Conservation (phyloP, 169 alveolate genomes). For the Plasmodium coatneyi region DNA sequence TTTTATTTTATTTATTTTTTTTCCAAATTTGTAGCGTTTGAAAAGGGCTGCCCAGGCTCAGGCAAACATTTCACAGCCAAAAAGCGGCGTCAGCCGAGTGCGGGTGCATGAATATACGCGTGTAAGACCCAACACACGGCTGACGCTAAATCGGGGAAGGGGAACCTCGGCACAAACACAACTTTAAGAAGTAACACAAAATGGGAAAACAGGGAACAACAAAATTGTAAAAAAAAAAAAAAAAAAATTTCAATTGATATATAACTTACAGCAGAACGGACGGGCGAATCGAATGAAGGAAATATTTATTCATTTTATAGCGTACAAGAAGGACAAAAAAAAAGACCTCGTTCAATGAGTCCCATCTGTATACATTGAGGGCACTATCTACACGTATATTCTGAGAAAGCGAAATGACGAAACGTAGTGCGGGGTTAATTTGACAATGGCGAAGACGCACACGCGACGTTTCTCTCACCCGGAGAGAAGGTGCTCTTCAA, state of each 20-base stretch:
- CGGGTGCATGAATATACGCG: not conserved
- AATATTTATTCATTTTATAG: not conserved
- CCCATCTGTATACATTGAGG: not conserved
- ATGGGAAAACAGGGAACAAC: not conserved
- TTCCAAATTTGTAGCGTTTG: not conserved
- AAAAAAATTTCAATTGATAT: not conserved
- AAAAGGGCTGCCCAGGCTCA: not conserved
- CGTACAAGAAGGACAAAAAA: not conserved
- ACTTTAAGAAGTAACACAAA: not conserved
- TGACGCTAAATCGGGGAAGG: not conserved
- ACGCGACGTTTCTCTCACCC: not conserved
- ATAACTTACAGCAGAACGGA: not conserved
- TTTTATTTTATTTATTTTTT: no score
- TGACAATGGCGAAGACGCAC: not conserved
- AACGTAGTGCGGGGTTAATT: not conserved
- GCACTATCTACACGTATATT: not conserved
- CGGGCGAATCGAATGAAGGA: not conserved
- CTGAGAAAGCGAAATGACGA: not conserved
- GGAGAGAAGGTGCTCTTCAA: not conserved
- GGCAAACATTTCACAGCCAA: not conserved
- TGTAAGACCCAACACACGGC: not conserved
- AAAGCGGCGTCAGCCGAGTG: not conserved
- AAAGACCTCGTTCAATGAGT: not conserved
- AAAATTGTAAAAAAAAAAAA: not conserved
- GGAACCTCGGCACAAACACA: not conserved